Evolutionary conservation across 192 early-diverging fungal genomes (phyloP).

Genomic region (Rhizoclosmatium globosum): DNA sequence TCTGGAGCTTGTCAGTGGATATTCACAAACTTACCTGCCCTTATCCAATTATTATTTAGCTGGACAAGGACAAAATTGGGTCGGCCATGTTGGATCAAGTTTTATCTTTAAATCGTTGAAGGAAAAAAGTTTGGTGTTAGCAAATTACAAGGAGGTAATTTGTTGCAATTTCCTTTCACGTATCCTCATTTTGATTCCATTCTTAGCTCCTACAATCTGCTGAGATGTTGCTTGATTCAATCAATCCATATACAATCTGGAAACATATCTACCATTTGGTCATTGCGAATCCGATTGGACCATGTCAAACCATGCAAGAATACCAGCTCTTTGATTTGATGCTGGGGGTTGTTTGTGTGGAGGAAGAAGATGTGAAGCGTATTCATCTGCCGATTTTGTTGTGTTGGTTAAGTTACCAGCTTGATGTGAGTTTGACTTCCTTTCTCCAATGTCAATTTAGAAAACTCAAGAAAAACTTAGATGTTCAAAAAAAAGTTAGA

Average conservation of each 20-base stretch:
- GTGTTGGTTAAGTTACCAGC: too few relatives aligned
- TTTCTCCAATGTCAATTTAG: too few relatives aligned
- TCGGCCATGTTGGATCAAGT: constrained; percentile 75
- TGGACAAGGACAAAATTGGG: constrained; percentile 87
- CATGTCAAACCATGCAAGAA: constrained; percentile 20
- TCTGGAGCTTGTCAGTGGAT: constrained; percentile 19
- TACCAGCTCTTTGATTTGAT: too few relatives aligned
- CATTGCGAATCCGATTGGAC: neutral
- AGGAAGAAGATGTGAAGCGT: too few relatives aligned
- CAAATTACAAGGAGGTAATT: constrained; percentile 23
- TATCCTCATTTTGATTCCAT: too few relatives aligned
- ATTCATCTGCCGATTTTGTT: too few relatives aligned
- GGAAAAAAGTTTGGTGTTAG: constrained; percentile 15
- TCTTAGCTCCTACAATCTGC: constrained; percentile 78
- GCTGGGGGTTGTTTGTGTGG: too few relatives aligned
- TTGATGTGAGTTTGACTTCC: too few relatives aligned
- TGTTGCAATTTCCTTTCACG: too few relatives aligned
- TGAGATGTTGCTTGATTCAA: constrained; percentile 89
- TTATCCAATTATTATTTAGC: constrained; percentile 81
- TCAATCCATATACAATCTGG: constrained; percentile 89
- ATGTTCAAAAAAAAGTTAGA: too few relatives aligned
- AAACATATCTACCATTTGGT: constrained; percentile 60
- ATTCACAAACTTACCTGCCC: constrained; percentile 65
- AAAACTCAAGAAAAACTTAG: too few relatives aligned
- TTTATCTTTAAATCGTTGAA: constrained; percentile 76